Base-by-base conservation (phyloP, 805 yeast species). In the Saturnispora besseyi region DNA sequence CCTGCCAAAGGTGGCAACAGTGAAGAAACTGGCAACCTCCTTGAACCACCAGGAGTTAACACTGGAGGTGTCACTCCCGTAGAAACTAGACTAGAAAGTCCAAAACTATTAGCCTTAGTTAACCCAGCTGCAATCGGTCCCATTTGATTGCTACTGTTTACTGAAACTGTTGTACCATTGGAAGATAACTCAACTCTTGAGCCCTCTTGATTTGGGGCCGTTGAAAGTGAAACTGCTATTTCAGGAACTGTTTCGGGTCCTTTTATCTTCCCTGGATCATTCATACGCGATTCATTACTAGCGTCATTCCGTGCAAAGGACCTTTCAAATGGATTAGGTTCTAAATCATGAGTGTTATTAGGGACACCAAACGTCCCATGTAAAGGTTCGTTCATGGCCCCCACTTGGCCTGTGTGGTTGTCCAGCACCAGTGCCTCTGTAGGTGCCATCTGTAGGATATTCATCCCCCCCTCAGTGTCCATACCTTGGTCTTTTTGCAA, bases 291-390 rank as follows among this genome's bases (percentile, higher is more conserved):
- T 24, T 48, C 43, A 40, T 28, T 28, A 21, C 38, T 13, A 30
- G 38, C 41, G 36, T 30, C 51, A 29, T 29, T 53, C 57, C 57
- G 60, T 6, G 65, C 96, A 69, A 91, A 91, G 46, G 96, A 86
- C 65, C 84, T 86, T 66, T 91, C 99, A 63, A 91, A 91, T 4
- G 97, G 97, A 60, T 91, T 91, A 9, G 93, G 96, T 65, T 93
- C 99, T 51, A 89, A 48, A 49, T 65, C 70, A 21, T 66, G 52
- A 2, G 64, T 58, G 53, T 58, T 58, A 10, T 36, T 42, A 4
- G 29, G 7, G 15, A 28, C 24, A 22, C 7, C 42, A 38, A 38
- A 38, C 24, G 40, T 12, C 31, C 41, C 47, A 7, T 24, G 12
- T 36, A 37, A n/a, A 4, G 32, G 41, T 15, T 26, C 32, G 11